These are phyloP conservation scores for Hippophae gyantsensis DNA, from an alignment of 306 rosid genomes.

Conservation along the genomic window DNA sequence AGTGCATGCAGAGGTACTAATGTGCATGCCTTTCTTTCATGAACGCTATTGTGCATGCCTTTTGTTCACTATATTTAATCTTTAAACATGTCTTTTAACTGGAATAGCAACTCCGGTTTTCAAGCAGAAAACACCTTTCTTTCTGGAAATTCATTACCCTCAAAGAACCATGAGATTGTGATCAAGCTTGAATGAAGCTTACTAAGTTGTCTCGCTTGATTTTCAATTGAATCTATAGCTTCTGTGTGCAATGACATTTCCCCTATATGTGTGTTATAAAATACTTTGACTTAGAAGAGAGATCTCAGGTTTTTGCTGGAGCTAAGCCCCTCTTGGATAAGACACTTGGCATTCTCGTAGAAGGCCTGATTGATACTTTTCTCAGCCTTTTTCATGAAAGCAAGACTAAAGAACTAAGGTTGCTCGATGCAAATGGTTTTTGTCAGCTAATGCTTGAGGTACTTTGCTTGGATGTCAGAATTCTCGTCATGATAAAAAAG, in stretches of 20 bases:
- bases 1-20: slow-evolving; percentile 93
- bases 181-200: too few species aligned
- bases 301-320: slow-evolving; percentile 80
- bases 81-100: background rate
- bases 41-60: too few species aligned
- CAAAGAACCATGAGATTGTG: too few species aligned
- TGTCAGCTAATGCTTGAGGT: slow-evolving; percentile 99
- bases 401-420: slow-evolving; percentile 53
- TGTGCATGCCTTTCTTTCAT: slow-evolving; percentile 10
- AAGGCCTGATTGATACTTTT: slow-evolving; percentile 92
- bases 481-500: background rate
- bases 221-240: too few species aligned
- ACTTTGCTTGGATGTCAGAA: slow-evolving; percentile 6
- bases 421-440: slow-evolving; percentile 79
- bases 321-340: slow-evolving; percentile 87
- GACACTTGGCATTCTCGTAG: slow-evolving; percentile 95
- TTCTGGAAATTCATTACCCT: too few species aligned
- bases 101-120: background rate
- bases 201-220: too few species aligned
- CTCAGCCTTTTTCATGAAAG: slow-evolving; percentile 85
- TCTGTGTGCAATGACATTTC: too few species aligned
- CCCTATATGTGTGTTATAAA: background rate
- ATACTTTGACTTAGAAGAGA: slow-evolving; percentile 12
- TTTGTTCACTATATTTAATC: background rate
- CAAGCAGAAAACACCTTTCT: background rate